Evolutionary conservation across 768 basidiomycete genomes (phyloP).

Genomic region (Punctularia strigosozonata): DNA sequence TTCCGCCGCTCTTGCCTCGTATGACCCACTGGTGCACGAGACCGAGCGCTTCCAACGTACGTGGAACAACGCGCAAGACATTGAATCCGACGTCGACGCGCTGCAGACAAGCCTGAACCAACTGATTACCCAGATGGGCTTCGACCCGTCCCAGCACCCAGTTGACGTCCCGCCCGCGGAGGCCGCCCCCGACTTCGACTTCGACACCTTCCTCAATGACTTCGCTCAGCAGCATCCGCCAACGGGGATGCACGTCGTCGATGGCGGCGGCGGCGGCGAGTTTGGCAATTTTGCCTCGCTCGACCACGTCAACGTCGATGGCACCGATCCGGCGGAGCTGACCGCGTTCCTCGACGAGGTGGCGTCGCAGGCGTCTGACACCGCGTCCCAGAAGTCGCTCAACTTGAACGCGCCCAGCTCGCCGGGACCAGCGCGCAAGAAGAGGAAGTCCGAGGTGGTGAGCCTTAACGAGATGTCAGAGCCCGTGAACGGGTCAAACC

Average conservation of each 20-base stretch:
- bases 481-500: conserved; percentile 4
- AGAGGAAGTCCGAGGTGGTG: conserved; percentile 19
- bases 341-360: conserved; percentile 34
- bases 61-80: conserved; percentile 50
- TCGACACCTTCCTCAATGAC: conserved; percentile 28
- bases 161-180: conserved; percentile 10
- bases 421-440: conserved; percentile 4
- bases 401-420: not conserved
- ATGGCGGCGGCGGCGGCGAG: conserved; percentile 18
- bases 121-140: conserved; percentile 58
- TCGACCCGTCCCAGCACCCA: conserved; percentile 39
- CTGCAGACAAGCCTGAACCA: conserved; percentile 58
- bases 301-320: conserved; percentile 19
- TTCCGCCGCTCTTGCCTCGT: too few species aligned
- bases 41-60: conserved; percentile 36
- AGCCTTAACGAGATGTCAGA: conserved; percentile 10
- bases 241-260: too few species aligned
- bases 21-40: conserved; percentile 24
- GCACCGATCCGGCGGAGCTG: conserved; percentile 24
- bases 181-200: conserved; percentile 22
- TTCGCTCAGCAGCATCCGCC: conserved; percentile 20
- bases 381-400: not conserved
- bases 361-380: conserved; percentile 11
- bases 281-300: conserved; percentile 20
- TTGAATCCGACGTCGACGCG: conserved; percentile 63